These are phyloP conservation scores for Colletotrichum tamarilloi DNA, from an alignment of 2,329 filamentous ascomycete genomes.

Conservation along the genomic window DNA sequence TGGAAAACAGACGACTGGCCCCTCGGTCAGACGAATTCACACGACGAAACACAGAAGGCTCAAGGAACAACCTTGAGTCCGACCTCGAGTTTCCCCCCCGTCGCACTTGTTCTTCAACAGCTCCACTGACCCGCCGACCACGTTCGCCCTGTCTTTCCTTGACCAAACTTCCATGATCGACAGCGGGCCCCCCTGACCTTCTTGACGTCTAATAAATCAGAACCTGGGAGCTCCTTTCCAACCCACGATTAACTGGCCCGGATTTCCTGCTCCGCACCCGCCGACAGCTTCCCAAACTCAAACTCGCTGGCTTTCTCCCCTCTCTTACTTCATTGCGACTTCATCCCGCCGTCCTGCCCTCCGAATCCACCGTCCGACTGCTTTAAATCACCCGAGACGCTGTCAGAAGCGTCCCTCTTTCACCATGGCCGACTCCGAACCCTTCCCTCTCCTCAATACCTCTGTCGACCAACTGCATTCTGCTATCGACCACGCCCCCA, in stretches of 20 bases:
- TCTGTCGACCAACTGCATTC: slow-evolving; percentile 61
- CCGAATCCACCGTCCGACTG: neutral
- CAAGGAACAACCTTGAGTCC: slow-evolving; percentile 33
- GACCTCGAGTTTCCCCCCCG: slow-evolving; percentile 1
- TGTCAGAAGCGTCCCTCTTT: neutral
- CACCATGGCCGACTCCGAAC: slow-evolving; percentile 51
- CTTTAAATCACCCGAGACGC: slow-evolving; percentile 30
- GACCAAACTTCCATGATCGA: slow-evolving; percentile 32
- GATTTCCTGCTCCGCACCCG: slow-evolving; percentile 9
- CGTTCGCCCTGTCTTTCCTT: slow-evolving; percentile 24
- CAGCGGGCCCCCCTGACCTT: slow-evolving; percentile 25
- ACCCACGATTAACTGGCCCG: slow-evolving; percentile 4
- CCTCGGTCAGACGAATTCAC: slow-evolving; percentile 32
- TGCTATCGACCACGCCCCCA: slow-evolving; percentile 44
- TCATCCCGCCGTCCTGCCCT: slow-evolving; percentile 8
- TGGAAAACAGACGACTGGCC: slow-evolving; percentile 26
- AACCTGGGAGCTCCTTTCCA: slow-evolving; percentile 19
- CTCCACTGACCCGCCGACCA: slow-evolving; percentile 29
- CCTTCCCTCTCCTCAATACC: slow-evolving; percentile 66
- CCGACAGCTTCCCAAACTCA: slow-evolving; percentile 17
- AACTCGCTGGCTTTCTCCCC: neutral
- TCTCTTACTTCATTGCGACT: slow-evolving; percentile 4
- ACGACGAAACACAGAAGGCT: slow-evolving; percentile 32
- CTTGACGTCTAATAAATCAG: slow-evolving; percentile 26
- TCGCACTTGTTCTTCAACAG: neutral